Percentiles rank a stretch among this genome's conserved stretches.
phyloP scores from a whole-genome alignment of 805 yeast genomes.

The Candida suzukii region DNA sequence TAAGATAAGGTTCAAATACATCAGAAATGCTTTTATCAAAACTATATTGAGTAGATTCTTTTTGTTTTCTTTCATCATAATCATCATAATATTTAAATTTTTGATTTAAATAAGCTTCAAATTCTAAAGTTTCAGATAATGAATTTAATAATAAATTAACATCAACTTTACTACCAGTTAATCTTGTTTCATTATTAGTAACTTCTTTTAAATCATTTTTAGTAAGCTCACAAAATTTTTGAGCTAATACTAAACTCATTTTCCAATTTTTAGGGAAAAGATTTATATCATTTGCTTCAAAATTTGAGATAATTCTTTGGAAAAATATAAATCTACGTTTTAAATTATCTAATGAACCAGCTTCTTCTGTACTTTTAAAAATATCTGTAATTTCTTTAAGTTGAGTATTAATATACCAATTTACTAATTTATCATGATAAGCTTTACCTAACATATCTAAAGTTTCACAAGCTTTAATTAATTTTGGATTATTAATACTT shows the following conservation, averaged over 20 bases:
- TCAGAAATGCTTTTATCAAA: conserved; percentile 44
- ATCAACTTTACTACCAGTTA: conserved; percentile 31
- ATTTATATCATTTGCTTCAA: conserved; percentile 39
- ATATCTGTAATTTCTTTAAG: conserved; percentile 70
- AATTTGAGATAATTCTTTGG: conserved; percentile 54
- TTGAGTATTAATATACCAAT: conserved; percentile 66
- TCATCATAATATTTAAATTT: conserved; percentile 43
- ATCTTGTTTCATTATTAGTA: conserved; percentile 32
- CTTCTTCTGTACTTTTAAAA: conserved; percentile 79
- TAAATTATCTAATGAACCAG: conserved; percentile 87
- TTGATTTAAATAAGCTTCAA: conserved; percentile 68
- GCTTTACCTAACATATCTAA: conserved; percentile 57
- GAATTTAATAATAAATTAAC: conserved; percentile 63
- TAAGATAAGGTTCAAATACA: conserved; percentile 80
- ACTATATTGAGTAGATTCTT: conserved; percentile 14
- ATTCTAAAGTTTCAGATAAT: conserved; percentile 72
- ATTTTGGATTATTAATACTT: conserved; percentile 27
- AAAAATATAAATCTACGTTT: conserved; percentile 77
- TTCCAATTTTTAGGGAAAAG: conserved; percentile 72
- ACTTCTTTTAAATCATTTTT: conserved; percentile 55
- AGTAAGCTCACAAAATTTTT: conserved; percentile 62
- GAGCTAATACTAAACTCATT: conserved; percentile 54
- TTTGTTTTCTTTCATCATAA: conserved; percentile 22
- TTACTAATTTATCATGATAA: conserved; percentile 51
- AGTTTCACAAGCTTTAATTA: conserved; percentile 63